A percentile compares a stretch with the other conserved stretches of the same genome.
phyloP scores from a whole-genome alignment of 169 alveolate genomes.

The Plasmodium vivax region DNA sequence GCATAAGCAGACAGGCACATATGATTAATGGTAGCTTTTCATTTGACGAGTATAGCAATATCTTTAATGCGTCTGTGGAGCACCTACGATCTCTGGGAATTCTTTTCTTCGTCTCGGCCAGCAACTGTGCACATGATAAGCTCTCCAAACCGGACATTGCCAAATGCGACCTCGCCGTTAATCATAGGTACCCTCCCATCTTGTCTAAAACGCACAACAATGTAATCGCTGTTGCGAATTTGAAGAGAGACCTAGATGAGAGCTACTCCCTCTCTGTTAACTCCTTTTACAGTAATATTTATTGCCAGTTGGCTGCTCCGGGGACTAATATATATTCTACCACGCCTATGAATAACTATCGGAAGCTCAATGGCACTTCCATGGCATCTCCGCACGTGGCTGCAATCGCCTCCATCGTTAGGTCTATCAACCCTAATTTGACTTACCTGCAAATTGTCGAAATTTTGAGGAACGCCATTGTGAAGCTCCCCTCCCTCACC shows the following conservation, averaged over 20 bases:
- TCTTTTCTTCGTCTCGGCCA: conserved; percentile 55
- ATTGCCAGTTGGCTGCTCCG: conserved; percentile 79
- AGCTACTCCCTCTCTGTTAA: conserved; percentile 24
- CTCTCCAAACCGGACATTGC: conserved; percentile 18
- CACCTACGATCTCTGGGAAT: conserved; percentile 5
- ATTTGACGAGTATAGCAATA: conserved; percentile 43
- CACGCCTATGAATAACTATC: conserved; percentile 64
- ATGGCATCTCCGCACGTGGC: conserved; percentile 85
- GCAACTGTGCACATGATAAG: conserved; percentile 37
- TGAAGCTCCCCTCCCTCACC: conserved; percentile 3
- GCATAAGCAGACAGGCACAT: conserved; percentile 69
- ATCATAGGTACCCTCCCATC: conserved; percentile 30
- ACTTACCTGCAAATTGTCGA: conserved; percentile 13
- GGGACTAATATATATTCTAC: conserved; percentile 81
- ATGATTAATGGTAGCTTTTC: conserved; percentile 79
- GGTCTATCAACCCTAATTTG: conserved; percentile 49
- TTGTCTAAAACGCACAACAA: conserved; percentile 16
- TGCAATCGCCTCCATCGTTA: conserved; percentile 71
- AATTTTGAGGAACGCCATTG: conserved; percentile 13
- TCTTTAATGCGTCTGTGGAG: conserved; percentile 44
- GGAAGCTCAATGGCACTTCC: conserved; percentile 79
- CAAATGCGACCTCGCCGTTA: conserved; percentile 46
- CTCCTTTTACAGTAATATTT: conserved; percentile 62
- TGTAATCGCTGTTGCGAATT: conserved; percentile 45
- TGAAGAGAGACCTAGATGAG: conserved; percentile 9